Base-by-base conservation (phyloP, 2,329 filamentous ascomycete genomes). In the Colletotrichum australisinense region DNA sequence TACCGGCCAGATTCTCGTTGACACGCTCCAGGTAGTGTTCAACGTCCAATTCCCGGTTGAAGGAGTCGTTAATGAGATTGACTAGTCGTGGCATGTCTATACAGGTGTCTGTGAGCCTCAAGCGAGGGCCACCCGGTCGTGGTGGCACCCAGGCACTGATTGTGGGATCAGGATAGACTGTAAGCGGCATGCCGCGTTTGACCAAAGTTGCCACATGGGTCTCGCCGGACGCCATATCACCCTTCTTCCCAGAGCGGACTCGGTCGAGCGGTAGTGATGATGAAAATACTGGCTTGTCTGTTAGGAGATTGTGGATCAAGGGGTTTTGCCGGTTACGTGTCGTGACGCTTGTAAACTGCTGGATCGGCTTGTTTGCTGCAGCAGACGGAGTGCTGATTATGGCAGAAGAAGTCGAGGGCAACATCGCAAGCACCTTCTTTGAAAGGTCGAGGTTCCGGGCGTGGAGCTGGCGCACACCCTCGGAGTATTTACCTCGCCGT, bases 281-380 rank as follows among this genome's bases (percentile, higher is more conserved):
- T 1, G 97, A 98, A 76, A 95, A 93, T 16, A 95, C 90, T 0
- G 97, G 96, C 79, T 98, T 97, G 83, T 99, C 97, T 2, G 97
- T 99, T 11, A 99, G 88, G 1, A 99, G 90, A 78, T 98, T 98
- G 83, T 99, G 95, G 58, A 99, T 97, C 1, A 99, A 86, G 0
- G 95, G 95, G 78, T 99, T 99, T 78, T 89, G 88, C 69, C 85
- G 87, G 59, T 84, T 85, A 70, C 89, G 84, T 0, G 89, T 91
- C 26, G 86, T 86, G 3, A 90, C 88, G 73, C 87, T 88, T 32
- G 76, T 77, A 16, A 86, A 83, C 42, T 88, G 73, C 88, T 74
- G n/a, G 66, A 63, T 52, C 68, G 69, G 42, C 76, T 72, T 74
- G 52, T 83, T 85, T 1, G 95, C 95, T 16, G 95, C 95, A 78